phyloP scores from a whole-genome alignment of 345 rosid species.

The Rubroshorea leprosula region DNA sequence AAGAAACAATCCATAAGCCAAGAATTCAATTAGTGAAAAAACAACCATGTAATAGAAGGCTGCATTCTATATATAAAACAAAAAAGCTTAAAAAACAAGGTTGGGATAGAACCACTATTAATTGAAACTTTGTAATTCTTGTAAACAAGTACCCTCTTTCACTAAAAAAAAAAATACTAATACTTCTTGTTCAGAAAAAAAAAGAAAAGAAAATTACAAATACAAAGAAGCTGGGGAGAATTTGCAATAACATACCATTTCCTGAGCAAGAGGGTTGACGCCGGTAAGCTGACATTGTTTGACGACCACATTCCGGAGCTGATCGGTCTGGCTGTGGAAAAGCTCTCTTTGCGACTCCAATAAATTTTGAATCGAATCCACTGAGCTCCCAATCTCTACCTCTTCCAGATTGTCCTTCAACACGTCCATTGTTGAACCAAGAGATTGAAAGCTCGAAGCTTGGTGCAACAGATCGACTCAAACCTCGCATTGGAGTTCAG shows the following conservation, averaged over 20 bases:
- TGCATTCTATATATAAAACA: no score
- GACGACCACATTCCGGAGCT: constrained; percentile 68
- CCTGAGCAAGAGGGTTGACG: constrained; percentile 96
- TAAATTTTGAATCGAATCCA: constrained; percentile 54
- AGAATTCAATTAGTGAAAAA: not conserved
- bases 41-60: no score
- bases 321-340: constrained; percentile 81
- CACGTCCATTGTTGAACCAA: constrained; percentile 39
- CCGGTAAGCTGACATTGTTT: constrained; percentile 94
- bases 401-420: constrained; percentile 37
- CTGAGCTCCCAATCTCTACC: constrained; percentile 57
- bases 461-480: constrained; percentile 22
- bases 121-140: no score
- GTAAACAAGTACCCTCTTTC: not conserved
- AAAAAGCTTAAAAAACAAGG: no score
- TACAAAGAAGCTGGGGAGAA: not conserved
- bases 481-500: constrained; percentile 23
- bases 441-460: constrained; percentile 18
- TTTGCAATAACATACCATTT: constrained; percentile 56
- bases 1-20: not conserved
- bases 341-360: constrained; percentile 65
- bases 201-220: no score
- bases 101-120: no score
- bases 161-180: not conserved
- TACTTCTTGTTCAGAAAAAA: no score